Evolutionary conservation across 495 filamentous ascomycete species (phyloP).

Genomic region (Copromyces sp.): DNA sequence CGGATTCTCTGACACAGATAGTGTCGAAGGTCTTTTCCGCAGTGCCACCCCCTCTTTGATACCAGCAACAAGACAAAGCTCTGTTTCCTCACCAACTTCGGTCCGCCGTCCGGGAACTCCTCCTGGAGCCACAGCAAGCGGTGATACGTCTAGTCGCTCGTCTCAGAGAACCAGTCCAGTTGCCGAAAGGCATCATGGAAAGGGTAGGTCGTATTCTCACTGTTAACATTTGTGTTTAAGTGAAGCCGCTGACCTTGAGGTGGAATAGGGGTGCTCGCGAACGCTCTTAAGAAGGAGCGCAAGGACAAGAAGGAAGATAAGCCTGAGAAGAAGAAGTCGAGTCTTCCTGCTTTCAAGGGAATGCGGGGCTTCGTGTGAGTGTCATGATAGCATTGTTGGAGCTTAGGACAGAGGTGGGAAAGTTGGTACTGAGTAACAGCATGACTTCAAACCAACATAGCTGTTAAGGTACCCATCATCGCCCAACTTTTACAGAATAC

Average conservation of each 20-base stretch:
- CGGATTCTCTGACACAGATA: conserved; percentile 28
- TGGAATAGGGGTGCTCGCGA: conserved; percentile 43
- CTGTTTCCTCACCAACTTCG: not conserved
- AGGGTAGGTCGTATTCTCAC: conserved; percentile 28
- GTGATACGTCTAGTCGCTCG: conserved; percentile 1
- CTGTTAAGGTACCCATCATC: not conserved
- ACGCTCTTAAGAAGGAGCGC: conserved; percentile 42
- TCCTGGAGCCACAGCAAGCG: conserved; percentile 7
- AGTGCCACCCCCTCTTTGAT: conserved; percentile 29
- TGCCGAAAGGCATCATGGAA: conserved; percentile 33
- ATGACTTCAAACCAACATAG: not conserved
- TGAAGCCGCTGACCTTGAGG: conserved; percentile 19
- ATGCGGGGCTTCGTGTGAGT: conserved; percentile 41
- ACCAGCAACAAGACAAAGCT: conserved; percentile 1
- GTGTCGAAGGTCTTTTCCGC: conserved; percentile 21
- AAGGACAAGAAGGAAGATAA: conserved; percentile 43
- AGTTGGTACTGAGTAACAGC: not conserved
- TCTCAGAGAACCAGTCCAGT: conserved; percentile 29
- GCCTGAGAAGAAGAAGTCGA: conserved; percentile 39
- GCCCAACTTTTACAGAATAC: not conserved
- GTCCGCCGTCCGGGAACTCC: conserved; percentile 21
- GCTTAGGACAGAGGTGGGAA: not conserved
- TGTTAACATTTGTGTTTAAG: conserved; percentile 2
- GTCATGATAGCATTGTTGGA: not conserved
- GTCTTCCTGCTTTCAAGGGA: conserved; percentile 32